These are phyloP conservation scores for Rhazya stricta DNA, from an alignment of 257 asterid genomes.

Conservation along the genomic window DNA sequence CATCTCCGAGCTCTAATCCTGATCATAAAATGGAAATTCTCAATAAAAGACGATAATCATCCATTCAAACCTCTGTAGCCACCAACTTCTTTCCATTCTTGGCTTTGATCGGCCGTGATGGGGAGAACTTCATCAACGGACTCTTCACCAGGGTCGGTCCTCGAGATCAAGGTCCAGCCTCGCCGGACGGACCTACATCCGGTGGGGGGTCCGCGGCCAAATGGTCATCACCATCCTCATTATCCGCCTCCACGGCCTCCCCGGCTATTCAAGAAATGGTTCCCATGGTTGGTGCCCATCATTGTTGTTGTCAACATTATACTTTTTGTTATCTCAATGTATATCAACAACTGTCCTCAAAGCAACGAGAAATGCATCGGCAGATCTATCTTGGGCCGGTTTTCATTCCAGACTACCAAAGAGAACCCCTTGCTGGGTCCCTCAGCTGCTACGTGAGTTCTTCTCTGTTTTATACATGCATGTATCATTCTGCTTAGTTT, in stretches of 20 bases:
- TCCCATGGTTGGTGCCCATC: conserved; percentile 84
- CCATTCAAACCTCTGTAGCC: not conserved
- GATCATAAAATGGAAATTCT: conserved; percentile 15
- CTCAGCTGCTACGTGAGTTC: conserved; percentile 59
- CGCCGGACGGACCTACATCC: conserved; percentile 8
- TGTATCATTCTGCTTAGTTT: not conserved
- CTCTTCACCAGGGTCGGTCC: conserved; percentile 6
- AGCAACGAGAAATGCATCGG: conserved; percentile 46
- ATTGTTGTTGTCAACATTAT: conserved; percentile 43
- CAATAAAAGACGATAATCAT: not conserved
- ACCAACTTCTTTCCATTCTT: conserved; percentile 8
- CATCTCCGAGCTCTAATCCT: conserved; percentile 19
- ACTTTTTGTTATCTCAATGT: conserved; percentile 54
- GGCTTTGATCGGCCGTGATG: conserved; percentile 13
- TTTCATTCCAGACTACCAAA: conserved; percentile 61
- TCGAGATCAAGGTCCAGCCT: conserved; percentile 8
- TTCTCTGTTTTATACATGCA: not conserved
- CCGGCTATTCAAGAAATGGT: conserved; percentile 52
- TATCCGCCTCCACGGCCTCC: conserved; percentile 20
- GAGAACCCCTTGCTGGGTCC: conserved; percentile 97
- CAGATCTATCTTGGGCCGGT: conserved; percentile 47
- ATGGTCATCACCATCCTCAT: conserved; percentile 5
- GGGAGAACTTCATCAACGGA: not conserved
- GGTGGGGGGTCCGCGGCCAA: not conserved
- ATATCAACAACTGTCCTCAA: conserved; percentile 67